Conservation (phyloP, 768 basidiomycete species). For the Boletus sensibilis region DNA sequence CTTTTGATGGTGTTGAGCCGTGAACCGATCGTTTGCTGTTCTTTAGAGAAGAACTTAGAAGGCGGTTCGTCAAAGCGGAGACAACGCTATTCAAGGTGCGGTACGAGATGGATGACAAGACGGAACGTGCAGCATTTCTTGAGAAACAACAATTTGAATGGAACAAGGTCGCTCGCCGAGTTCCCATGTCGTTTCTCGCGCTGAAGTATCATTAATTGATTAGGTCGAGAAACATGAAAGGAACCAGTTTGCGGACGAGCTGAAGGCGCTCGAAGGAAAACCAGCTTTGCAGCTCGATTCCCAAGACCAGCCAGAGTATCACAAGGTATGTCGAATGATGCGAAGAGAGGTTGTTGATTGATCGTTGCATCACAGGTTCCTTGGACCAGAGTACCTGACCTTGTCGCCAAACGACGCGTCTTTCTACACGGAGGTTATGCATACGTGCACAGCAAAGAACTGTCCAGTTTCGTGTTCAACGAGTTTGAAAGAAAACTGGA, state of each 20-base stretch:
- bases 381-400: slow-evolving; percentile 93
- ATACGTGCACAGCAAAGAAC: slow-evolving; percentile 77
- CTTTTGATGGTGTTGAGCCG: background rate
- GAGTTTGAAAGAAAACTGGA: slow-evolving; percentile 77
- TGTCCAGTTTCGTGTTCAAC: slow-evolving; percentile 83
- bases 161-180: slow-evolving; percentile 46
- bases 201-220: background rate
- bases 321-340: slow-evolving; percentile 55
- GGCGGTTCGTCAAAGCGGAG: slow-evolving; percentile 89
- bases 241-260: slow-evolving; percentile 40
- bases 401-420: slow-evolving; percentile 80
- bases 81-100: slow-evolving; percentile 78
- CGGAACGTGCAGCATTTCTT: slow-evolving; percentile 69
- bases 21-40: background rate
- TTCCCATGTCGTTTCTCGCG: background rate
- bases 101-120: slow-evolving; percentile 59
- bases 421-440: slow-evolving; percentile 80
- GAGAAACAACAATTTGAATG: slow-evolving; percentile 54
- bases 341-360: background rate
- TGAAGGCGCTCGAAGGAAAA: slow-evolving; percentile 39
- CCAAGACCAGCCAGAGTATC: slow-evolving; percentile 41
- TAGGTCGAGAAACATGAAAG: slow-evolving; percentile 67
- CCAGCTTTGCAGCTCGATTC: fast-evolving
- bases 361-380: slow-evolving; percentile 60
- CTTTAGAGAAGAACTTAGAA: slow-evolving; percentile 81